Conservation (phyloP, 805 yeast species). For the Helenozyma baotianmanensis region DNA sequence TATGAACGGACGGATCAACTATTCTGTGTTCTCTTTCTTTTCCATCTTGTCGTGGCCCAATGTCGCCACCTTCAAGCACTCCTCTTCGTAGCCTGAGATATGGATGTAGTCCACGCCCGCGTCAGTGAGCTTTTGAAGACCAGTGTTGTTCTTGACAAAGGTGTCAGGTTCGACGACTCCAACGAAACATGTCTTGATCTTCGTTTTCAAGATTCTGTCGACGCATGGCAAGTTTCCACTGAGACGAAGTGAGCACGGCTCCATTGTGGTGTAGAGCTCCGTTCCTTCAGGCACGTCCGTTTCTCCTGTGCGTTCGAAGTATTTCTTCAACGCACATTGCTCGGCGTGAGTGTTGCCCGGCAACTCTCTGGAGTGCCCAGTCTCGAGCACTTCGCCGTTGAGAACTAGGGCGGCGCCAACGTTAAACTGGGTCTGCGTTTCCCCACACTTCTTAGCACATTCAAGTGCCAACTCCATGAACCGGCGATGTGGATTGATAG, state of each 20-base stretch:
- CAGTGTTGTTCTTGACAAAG: conserved; percentile 75
- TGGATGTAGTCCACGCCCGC: conserved; percentile 68
- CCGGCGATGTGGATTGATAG: conserved; percentile 49
- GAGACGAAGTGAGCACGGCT: conserved; percentile 84
- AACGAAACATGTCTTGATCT: conserved; percentile 73
- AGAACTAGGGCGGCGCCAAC: conserved; percentile 87
- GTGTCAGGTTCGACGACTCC: conserved; percentile 90
- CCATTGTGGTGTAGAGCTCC: conserved; percentile 92
- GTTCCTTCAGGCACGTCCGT: conserved; percentile 64
- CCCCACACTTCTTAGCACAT: conserved; percentile 76
- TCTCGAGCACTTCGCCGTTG: conserved; percentile 56
- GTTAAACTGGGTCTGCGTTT: conserved; percentile 80
- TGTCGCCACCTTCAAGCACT: conserved; percentile 63
- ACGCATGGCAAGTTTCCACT: conserved; percentile 91
- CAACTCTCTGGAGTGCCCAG: conserved; percentile 87
- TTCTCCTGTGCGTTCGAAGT: conserved; percentile 36
- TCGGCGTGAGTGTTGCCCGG: conserved; percentile 98
- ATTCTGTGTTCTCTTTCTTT: background rate
- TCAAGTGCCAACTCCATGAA: conserved; percentile 74
- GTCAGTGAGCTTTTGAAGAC: conserved; percentile 48
- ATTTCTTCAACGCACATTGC: conserved; percentile 85
- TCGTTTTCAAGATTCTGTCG: conserved; percentile 61
- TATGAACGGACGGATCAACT: background rate
- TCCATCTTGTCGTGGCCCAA: conserved; percentile 54
- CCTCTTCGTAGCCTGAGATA: conserved; percentile 78